Percentiles rank a stretch among this genome's conserved stretches.
phyloP scores from a whole-genome alignment of 2,329 filamentous ascomycete genomes.

The Penicillium nordicum region DNA sequence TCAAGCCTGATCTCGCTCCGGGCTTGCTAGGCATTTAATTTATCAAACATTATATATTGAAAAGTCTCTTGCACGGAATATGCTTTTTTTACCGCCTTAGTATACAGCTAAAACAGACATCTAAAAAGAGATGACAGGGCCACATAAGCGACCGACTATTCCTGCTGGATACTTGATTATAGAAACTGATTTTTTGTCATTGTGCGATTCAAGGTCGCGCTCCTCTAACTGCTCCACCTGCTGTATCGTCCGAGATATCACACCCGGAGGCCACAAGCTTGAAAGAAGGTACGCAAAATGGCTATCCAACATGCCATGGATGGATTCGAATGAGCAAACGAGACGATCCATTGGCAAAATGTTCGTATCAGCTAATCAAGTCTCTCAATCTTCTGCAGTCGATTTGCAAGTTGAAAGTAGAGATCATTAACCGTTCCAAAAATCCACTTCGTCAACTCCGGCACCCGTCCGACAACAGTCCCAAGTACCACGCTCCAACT shows the following conservation, averaged over 20 bases:
- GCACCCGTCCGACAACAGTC: slow-evolving; percentile 19
- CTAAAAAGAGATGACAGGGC: too few species aligned
- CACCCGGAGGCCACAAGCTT: not conserved
- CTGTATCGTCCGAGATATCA: not conserved
- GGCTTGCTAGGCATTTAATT: not conserved
- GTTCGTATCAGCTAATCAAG: slow-evolving; percentile 9
- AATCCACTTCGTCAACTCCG: slow-evolving; percentile 13
- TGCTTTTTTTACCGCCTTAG: too few species aligned
- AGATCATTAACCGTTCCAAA: slow-evolving; percentile 10
- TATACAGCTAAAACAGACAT: too few species aligned
- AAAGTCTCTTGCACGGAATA: too few species aligned
- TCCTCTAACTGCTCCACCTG: not conserved
- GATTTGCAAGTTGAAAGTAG: slow-evolving; percentile 18
- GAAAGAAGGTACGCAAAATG: not conserved
- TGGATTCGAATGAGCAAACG: not conserved
- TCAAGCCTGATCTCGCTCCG: not conserved
- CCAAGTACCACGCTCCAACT: slow-evolving; percentile 23
- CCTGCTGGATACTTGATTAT: not conserved
- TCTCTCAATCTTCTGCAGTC: slow-evolving; percentile 17
- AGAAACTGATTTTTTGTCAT: not conserved
- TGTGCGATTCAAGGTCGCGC: not conserved
- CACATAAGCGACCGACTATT: too few species aligned
- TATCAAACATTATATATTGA: not conserved
- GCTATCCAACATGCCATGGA: not conserved
- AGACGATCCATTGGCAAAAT: too few species aligned